These are phyloP conservation scores for Trichoderma sp. DNA, from an alignment of 2,329 filamentous ascomycete genomes.

Conservation along the genomic window DNA sequence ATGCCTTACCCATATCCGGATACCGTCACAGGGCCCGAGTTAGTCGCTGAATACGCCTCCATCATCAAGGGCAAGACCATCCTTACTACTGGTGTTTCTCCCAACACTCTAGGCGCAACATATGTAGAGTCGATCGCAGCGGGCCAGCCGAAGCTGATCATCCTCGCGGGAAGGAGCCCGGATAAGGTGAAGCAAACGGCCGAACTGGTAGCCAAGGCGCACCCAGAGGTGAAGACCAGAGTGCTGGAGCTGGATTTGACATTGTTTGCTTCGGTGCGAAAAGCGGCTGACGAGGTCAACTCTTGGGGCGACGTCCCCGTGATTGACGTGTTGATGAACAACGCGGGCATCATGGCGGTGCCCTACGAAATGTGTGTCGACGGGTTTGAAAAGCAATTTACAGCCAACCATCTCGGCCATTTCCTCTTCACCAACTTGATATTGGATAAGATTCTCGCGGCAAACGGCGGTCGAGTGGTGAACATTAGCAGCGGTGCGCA, in stretches of 20 bases:
- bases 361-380: conserved; percentile 40
- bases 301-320: conserved; percentile 30
- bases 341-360: conserved; percentile 46
- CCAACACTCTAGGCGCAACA: conserved; percentile 41
- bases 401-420: conserved; percentile 49
- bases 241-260: conserved; percentile 42
- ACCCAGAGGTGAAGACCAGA: conserved; percentile 38
- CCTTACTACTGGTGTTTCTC: conserved; percentile 47
- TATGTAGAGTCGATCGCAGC: conserved; percentile 44
- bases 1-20: conserved; percentile 20
- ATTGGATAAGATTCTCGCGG: conserved; percentile 44
- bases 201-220: conserved; percentile 37
- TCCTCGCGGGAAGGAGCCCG: conserved; percentile 48
- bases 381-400: conserved; percentile 48
- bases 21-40: conserved; percentile 28
- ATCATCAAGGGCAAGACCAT: conserved; percentile 42
- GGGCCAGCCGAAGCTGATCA: conserved; percentile 44
- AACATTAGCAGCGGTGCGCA: conserved; percentile 44
- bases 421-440: conserved; percentile 50
- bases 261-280: conserved; percentile 40
- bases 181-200: conserved; percentile 44
- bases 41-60: conserved; percentile 34
- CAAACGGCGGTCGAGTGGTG: conserved; percentile 41
- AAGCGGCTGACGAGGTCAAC: conserved; percentile 40
- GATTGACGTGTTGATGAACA: conserved; percentile 47